phyloP scores from a whole-genome alignment of 2,329 filamentous ascomycete species.

The Fusarium sp. region DNA sequence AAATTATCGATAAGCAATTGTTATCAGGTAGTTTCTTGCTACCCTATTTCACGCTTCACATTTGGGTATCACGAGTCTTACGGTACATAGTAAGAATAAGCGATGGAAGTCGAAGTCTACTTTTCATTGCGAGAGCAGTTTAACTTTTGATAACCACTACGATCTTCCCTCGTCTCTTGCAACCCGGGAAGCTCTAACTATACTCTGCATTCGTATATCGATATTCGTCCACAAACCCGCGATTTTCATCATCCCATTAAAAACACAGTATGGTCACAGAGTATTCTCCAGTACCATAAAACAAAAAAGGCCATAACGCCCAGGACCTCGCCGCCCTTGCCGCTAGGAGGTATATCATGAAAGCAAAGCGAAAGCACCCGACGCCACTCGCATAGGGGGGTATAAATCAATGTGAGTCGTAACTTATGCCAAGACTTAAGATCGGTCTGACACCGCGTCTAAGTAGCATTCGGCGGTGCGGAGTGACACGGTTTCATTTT shows the following conservation, averaged over 20 bases:
- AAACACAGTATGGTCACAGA: conserved; percentile 32
- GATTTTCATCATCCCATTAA: conserved; percentile 34
- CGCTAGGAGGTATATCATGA: conserved; percentile 45
- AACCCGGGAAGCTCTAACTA: not conserved
- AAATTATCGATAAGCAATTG: not conserved
- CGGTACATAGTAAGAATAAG: not conserved
- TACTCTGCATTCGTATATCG: conserved; percentile 20
- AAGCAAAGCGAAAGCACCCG: conserved; percentile 41
- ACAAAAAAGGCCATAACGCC: conserved; percentile 45
- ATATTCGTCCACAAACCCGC: conserved; percentile 18
- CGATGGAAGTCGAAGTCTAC: conserved; percentile 34
- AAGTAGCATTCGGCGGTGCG: conserved; percentile 4
- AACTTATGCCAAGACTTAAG: conserved; percentile 38
- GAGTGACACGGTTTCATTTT: not conserved
- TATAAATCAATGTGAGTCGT: conserved; percentile 50
- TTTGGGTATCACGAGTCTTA: not conserved
- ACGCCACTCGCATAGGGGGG: conserved; percentile 46
- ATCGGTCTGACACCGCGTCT: conserved; percentile 22
- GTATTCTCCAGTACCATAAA: conserved; percentile 26
- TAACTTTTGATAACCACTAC: conserved; percentile 43
- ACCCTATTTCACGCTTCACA: not conserved
- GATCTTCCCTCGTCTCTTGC: conserved; percentile 24
- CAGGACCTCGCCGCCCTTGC: conserved; percentile 38
- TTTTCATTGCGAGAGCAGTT: conserved; percentile 44
- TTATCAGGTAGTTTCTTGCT: not conserved